These are phyloP conservation scores for Silene vulgaris DNA, from an alignment of 179 eudicot species.

Conservation along the genomic window DNA sequence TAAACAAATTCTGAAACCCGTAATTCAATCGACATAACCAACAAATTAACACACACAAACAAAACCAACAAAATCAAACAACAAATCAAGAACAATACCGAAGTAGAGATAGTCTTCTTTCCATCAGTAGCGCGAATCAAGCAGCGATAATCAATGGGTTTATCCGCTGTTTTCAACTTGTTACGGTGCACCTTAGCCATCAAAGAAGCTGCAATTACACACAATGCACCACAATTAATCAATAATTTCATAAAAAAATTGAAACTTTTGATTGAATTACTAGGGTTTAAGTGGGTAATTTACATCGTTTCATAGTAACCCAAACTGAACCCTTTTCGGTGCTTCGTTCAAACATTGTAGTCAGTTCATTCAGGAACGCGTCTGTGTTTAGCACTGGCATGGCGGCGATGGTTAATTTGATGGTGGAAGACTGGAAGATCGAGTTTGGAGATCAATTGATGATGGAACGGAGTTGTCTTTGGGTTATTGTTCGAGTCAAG, in stretches of 20 bases:
- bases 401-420: neutral
- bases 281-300: neutral
- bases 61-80: neutral
- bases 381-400: slow-evolving; percentile 17
- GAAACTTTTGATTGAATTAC: neutral
- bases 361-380: slow-evolving; percentile 19
- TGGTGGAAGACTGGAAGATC: neutral
- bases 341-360: slow-evolving; percentile 15
- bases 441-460: too few relatives aligned
- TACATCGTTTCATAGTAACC: slow-evolving; percentile 26
- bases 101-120: slow-evolving; percentile 20
- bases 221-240: neutral
- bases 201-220: slow-evolving; percentile 17
- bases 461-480: neutral
- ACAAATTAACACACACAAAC: neutral
- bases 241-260: neutral
- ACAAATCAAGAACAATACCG: slow-evolving; percentile 12
- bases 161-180: slow-evolving; percentile 17
- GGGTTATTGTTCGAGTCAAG: neutral
- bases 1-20: neutral
- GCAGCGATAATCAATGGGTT: slow-evolving; percentile 22
- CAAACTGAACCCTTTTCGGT: slow-evolving; percentile 21
- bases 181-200: slow-evolving; percentile 21
- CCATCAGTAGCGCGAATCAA: slow-evolving; percentile 23
- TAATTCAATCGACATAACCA: neutral